These are phyloP conservation scores for Fusarium tjaetaba DNA, from an alignment of 2,329 filamentous ascomycete genomes.

Conservation along the genomic window DNA sequence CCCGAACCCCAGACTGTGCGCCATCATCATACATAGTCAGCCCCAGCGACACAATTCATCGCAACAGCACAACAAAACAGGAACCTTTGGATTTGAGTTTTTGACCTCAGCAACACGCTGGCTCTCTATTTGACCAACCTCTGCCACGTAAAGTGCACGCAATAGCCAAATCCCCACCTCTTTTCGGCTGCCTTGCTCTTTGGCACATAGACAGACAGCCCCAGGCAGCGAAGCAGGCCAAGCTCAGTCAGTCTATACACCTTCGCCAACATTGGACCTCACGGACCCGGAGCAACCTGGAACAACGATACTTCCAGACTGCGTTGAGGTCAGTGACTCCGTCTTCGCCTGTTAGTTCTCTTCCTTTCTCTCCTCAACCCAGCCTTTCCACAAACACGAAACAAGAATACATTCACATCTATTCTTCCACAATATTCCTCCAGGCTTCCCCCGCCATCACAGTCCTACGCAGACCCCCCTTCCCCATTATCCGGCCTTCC, in stretches of 20 bases:
- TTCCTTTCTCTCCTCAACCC: neutral
- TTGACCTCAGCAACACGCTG: slow-evolving; percentile 1
- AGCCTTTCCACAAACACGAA: slow-evolving; percentile 14
- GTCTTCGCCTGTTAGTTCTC: slow-evolving; percentile 30
- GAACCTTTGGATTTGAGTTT: slow-evolving; percentile 29
- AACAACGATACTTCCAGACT: slow-evolving; percentile 29
- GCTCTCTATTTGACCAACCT: slow-evolving; percentile 3
- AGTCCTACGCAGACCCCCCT: slow-evolving; percentile 33
- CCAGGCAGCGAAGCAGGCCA: slow-evolving; percentile 24
- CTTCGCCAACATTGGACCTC: slow-evolving; percentile 15
- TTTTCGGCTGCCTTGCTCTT: slow-evolving; percentile 11
- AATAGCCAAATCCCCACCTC: slow-evolving; percentile 16
- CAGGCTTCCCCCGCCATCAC: slow-evolving; percentile 29
- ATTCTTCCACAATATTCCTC: slow-evolving; percentile 3
- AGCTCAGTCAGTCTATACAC: slow-evolving; percentile 27
- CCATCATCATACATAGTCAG: slow-evolving; percentile 25
- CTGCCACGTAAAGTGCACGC: slow-evolving; percentile 8
- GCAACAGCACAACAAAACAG: neutral
- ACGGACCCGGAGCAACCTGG: slow-evolving; percentile 29
- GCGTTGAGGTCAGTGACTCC: slow-evolving; percentile 15
- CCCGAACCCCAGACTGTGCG: slow-evolving; percentile 20
- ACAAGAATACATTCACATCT: slow-evolving; percentile 8
- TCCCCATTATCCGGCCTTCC: slow-evolving; percentile 42
- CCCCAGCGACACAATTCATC: slow-evolving; percentile 6
- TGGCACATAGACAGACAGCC: slow-evolving; percentile 16